Evolutionary conservation across 768 basidiomycete genomes (phyloP), one percentile per base, ranked within the genome.

Genomic region (Termitomyces sp.): DNA sequence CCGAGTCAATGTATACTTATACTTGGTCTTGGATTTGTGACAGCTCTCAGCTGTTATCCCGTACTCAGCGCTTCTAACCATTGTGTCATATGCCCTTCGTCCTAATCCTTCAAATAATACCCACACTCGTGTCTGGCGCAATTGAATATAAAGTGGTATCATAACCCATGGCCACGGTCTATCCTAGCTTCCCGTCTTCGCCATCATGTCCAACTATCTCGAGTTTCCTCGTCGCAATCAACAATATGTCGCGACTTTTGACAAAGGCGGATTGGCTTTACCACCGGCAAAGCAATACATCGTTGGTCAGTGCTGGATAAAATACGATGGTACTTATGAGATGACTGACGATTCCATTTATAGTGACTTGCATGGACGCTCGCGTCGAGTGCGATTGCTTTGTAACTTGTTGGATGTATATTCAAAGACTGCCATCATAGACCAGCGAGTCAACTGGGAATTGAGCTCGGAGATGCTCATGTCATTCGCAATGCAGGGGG

Each of bases 401-500:
- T 39, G 16, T n/a, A 2, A 40, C 8, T 55, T 8, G 9, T 55
- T 28, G 24, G 24, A 13, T 42, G 24, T 32, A 28, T 42, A 18
- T n/a, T 32, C 13, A 32, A 40, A 42, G 11, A 18, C 5, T 7
- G 75, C 18, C 57, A 51, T 32, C 61, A 11, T 66, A 87, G 86
- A 67, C 84, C 84, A 33, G 82, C 81, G 40, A 75, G 80, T 12
- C 81, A 85, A 51, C 78, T 89, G 20, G 87, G 86, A 16, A 76
- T 89, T 56, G 74, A 84, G 18, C 79, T 88, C 38, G 89, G 89
- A 49, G 87, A 89, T 53, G 86, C 88, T 3, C 88, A 89, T 72
- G 76, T 90, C 55, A 88, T 90, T 63, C 80, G 89, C 22, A 91
- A 90, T 70, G 89, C 86, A n/a, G 89, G 88, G 33, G 86, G 87